Base-by-base conservation (phyloP, 345 rosid species). In the Alliaria petiolata region DNA sequence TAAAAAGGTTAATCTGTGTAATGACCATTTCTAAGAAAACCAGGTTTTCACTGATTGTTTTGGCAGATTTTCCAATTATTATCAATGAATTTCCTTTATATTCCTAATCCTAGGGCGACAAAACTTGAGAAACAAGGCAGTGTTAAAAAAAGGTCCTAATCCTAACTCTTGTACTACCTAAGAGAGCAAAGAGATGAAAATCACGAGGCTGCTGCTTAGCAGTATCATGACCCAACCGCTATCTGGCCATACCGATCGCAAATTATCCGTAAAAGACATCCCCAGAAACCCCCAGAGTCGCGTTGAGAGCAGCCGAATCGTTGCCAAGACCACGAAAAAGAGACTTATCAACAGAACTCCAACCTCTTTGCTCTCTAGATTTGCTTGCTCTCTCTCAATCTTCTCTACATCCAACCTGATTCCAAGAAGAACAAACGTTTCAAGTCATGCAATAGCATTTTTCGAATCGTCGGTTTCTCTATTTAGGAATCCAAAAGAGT, bases 181-280 rank as follows among this genome's bases (percentile, higher is more conserved):
- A 52, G 91, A 89, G 36, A 91, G 82, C 69, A 91, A 80, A 43
- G 92, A 85, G 17, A 91, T 82, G 82, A 88, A 85, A 62, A 93
- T 81, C 65, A 89, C 83, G 83, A 89, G 79, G 60, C 84, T 82
- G 87, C 96, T 89, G 84, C 97, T 91, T 66, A 86, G 77, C 35
- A 93, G 79, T 67, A 89, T 84, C 83, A 93, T 79, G 28, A 83
- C 50, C 96, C 97, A 93, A 68, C 95, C 95, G 36, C 80, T 79
- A 72, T 86, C 81, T 52, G 76, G 79, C 76, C 79, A 47, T 39
- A 85, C 59, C 44, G 71, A 74, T 61, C 77, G 30, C 44, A 65
- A 74, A 71, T 76, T 83, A 33, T 85, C 75, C 0, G 83, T 62
- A 42, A 34, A 71, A 33, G 81, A 47, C 12, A 85, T 53, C 76